These are phyloP conservation scores for Aureobasidium sp. DNA, from an alignment of 2,329 filamentous ascomycete genomes.

Conservation along the genomic window DNA sequence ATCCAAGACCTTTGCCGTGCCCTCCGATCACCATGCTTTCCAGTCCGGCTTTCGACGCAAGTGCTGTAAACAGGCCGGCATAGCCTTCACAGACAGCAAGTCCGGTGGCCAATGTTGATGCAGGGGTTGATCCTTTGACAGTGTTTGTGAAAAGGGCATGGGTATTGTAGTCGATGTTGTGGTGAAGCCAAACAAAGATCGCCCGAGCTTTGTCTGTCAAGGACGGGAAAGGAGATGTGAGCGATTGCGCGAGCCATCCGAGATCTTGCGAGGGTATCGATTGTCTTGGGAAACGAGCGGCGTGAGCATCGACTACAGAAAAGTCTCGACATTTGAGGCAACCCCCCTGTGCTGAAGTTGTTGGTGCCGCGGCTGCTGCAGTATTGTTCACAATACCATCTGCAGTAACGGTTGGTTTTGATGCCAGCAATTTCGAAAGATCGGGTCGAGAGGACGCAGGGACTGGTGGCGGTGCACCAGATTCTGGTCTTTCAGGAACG, in stretches of 20 bases:
- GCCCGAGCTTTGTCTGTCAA: slow-evolving; percentile 89
- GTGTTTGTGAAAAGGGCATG: slow-evolving; percentile 67
- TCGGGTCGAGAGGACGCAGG: slow-evolving; percentile 52
- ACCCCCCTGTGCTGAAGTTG: slow-evolving; percentile 22
- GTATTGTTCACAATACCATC: slow-evolving; percentile 25
- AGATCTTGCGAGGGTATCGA: slow-evolving; percentile 62
- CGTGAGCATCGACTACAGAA: slow-evolving; percentile 70
- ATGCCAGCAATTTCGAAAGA: slow-evolving; percentile 48
- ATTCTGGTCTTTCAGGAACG: slow-evolving; percentile 18
- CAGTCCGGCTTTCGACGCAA: slow-evolving; percentile 73
- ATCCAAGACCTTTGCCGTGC: slow-evolving; percentile 81
- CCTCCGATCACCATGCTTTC: slow-evolving; percentile 68
- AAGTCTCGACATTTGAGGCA: slow-evolving; percentile 87
- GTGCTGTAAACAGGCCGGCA: slow-evolving; percentile 69
- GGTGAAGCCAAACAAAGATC: slow-evolving; percentile 92
- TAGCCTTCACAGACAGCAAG: slow-evolving; percentile 90
- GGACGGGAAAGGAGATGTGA: slow-evolving; percentile 74
- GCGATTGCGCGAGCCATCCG: slow-evolving; percentile 65
- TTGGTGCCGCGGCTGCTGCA: slow-evolving; percentile 19
- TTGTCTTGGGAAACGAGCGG: slow-evolving; percentile 65
- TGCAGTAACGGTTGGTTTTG: slow-evolving; percentile 37
- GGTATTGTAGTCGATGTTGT: slow-evolving; percentile 84
- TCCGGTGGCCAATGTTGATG: slow-evolving; percentile 67
- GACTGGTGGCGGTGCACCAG: slow-evolving; percentile 42
- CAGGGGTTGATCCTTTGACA: slow-evolving; percentile 60